phyloP scores from a whole-genome alignment of 2,329 filamentous ascomycete species.

The Hypoxylon sp. region DNA sequence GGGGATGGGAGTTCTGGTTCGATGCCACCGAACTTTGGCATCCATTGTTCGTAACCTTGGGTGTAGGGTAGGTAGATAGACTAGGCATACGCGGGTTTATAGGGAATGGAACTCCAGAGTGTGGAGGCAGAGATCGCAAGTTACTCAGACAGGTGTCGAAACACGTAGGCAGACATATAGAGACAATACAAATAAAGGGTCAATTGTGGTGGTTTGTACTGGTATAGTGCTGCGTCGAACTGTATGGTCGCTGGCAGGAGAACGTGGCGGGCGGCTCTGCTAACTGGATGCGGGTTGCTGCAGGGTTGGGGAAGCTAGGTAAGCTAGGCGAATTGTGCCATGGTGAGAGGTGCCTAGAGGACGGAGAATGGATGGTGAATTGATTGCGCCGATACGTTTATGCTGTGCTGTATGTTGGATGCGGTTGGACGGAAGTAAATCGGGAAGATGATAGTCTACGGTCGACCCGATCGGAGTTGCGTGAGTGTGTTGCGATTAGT shows the following conservation, averaged over 20 bases:
- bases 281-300: slow-evolving; percentile 52
- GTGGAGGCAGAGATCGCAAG: slow-evolving; percentile 19
- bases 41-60: slow-evolving; percentile 53
- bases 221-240: slow-evolving; percentile 12
- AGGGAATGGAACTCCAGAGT: slow-evolving; percentile 16
- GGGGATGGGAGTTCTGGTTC: slow-evolving; percentile 46
- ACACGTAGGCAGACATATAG: slow-evolving; percentile 45
- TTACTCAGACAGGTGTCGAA: slow-evolving; percentile 25
- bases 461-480: slow-evolving; percentile 22
- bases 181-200: slow-evolving; percentile 22
- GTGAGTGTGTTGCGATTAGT: slow-evolving; percentile 25
- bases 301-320: slow-evolving; percentile 45
- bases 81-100: slow-evolving; percentile 27
- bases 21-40: slow-evolving; percentile 55
- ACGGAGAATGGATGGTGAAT: slow-evolving; percentile 15
- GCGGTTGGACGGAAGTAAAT: slow-evolving; percentile 20
- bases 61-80: slow-evolving; percentile 39
- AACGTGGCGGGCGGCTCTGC: slow-evolving; percentile 50
- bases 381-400: slow-evolving; percentile 29
- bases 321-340: slow-evolving; percentile 49
- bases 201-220: slow-evolving; percentile 27
- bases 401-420: slow-evolving; percentile 20
- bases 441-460: slow-evolving; percentile 8
- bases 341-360: slow-evolving; percentile 38
- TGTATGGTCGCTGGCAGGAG: slow-evolving; percentile 29